Base-by-base conservation (phyloP, 225 moss, liverwort and hornwort genomes). In the Sphagnum tenellum region DNA sequence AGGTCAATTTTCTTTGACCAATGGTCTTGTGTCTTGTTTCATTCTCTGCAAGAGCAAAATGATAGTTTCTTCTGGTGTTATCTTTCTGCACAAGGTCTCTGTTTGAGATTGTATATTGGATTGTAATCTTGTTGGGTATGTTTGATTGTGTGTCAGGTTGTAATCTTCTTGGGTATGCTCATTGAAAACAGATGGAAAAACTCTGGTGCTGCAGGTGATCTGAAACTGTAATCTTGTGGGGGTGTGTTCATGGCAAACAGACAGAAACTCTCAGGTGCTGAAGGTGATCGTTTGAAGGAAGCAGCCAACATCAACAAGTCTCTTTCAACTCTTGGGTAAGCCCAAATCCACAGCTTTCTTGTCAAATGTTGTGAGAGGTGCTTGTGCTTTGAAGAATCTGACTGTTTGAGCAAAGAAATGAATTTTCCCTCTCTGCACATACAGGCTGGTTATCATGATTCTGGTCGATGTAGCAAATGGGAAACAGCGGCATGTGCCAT, bases 381-480 rank as follows among this genome's bases (percentile, higher is more conserved):
- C 29, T 29, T 29, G 29, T 29, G 29, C 1, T 29, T 29, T 29
- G 29, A 29, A 29, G 29, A 29, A 29, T 29, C 29, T 29, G 29
- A 29, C 29, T 29, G 29, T 29, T 29, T 62, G 47, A 11, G 61
- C n/a, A 3, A 47, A 14, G 13, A 44, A 9, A 45, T 10, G 44
- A 47, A 62, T 3, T 45, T 62, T 45, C 61, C 11, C 11, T 3
- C 46, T 44, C 46, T 60, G 5, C 11, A 48, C 11, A 48, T 66
- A 44, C 74, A 78, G 74, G 57, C 67, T 73, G 48, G 78, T 78
- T 14, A 78, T 78, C 59, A 78, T 78, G 78, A 74, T 71, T 56
- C 59, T 78, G 8, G 78, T 74, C 45, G 70, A 78, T 60, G 66
- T 74, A 10, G 78, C 73, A 62, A 78, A 73, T 64, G 73, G 77